Evolutionary conservation across 805 yeast species (phyloP), one percentile per base, ranked within the genome.

Genomic region (Candida maris): DNA sequence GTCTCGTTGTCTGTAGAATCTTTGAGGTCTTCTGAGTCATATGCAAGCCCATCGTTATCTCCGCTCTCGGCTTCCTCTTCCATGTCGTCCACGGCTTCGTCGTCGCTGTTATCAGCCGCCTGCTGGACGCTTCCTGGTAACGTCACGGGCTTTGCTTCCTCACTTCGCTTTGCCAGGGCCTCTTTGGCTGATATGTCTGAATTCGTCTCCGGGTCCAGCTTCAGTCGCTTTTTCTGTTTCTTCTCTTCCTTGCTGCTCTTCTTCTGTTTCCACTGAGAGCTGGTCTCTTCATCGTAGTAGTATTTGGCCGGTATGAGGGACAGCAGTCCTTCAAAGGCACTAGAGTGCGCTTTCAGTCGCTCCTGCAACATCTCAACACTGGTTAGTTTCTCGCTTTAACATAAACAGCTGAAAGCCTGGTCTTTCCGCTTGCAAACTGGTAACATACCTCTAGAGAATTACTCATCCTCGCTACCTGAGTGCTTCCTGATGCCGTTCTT

Each of bases 281-380:
- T 79, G 2, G 91, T 81, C 40, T 85, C 91, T 26, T 85, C 96
- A 59, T 89, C 96, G 57, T 85, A 88, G 59, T 91, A 91, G 55
- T 83, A 88, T 56, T 88, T 87, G 3, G 97, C 95, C 3, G 97
- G 97, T 40, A 91, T 89, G 59, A 91, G 67, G 15, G 96, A 86
- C 41, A 91, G 68, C 35, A 91, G 67, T 17, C 97, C 95, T 56
- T 85, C 86, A 59, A 91, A 91, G 4, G 96, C 87, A 34, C 77
- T 67, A 10, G 93, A 79, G 55, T 83, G 88, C 21, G 77, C 77
- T 61, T 83, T 79, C 49, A 85, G 72, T 47, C 95, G 78, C 56
- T 85, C 93, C 80, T 79, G 20, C 17, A 15, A 6, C 16, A 21
- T 19, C 17, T 13, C 26, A 22, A 12, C 18, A 39, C 28, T 34